Percentiles rank a stretch among this genome's conserved stretches.
Evolutionary conservation across 805 yeast genomes (phyloP).

Genomic region (Wickerhamomyces alni): DNA sequence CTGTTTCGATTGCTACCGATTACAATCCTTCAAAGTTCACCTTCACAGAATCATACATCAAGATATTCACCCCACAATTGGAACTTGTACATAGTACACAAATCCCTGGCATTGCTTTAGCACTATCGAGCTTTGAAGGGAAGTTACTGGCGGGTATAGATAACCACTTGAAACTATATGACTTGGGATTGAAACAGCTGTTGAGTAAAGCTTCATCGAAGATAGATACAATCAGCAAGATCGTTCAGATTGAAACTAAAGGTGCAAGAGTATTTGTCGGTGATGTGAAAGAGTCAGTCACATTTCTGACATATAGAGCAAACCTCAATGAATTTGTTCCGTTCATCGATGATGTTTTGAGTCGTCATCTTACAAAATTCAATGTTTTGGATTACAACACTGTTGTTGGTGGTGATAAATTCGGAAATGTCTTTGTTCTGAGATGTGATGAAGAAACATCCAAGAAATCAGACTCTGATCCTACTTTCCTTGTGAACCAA

Average conservation of each 20-base stretch:
- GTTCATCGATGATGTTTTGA: conserved; percentile 62
- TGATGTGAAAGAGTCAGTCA: conserved; percentile 64
- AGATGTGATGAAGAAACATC: conserved; percentile 51
- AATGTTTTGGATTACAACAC: conserved; percentile 68
- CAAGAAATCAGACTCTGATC: conserved; percentile 40
- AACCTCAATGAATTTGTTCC: conserved; percentile 46
- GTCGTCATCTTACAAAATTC: conserved; percentile 60
- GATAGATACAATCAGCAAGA: conserved; percentile 38
- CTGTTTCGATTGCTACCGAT: conserved; percentile 36
- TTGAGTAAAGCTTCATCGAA: conserved; percentile 54
- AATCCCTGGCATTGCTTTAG: conserved; percentile 39
- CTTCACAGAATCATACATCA: conserved; percentile 16
- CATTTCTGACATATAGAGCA: conserved; percentile 47
- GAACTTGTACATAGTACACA: conserved; percentile 55
- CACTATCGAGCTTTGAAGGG: conserved; percentile 52
- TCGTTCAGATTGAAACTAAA: conserved; percentile 48
- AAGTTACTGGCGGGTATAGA: conserved; percentile 55
- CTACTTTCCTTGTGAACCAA: conserved; percentile 30
- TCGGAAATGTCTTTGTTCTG: conserved; percentile 71
- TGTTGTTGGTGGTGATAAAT: conserved; percentile 78
- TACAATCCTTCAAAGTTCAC: conserved; percentile 9
- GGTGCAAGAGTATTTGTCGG: conserved; percentile 62
- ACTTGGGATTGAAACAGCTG: conserved; percentile 74
- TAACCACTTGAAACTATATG: conserved; percentile 51
- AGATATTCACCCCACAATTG: conserved; percentile 32